Conservation (phyloP, 768 basidiomycete species). For the Terana coerulea region DNA sequence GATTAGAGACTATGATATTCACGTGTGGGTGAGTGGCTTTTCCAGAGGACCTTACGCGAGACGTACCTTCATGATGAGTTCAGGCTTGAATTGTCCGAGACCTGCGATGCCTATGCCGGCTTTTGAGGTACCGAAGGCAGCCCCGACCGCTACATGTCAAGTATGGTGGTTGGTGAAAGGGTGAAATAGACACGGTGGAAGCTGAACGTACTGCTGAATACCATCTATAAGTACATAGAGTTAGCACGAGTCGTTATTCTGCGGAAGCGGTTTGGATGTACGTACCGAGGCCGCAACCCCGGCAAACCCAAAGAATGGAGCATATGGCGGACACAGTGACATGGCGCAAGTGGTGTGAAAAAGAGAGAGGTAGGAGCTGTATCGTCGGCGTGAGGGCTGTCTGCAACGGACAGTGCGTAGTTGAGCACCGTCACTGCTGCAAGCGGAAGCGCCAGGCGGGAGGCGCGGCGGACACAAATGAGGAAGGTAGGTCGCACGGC, state of each 20-base stretch:
- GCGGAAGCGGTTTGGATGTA: slow-evolving; percentile 5
- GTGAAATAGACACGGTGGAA: neutral
- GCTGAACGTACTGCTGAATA: slow-evolving; percentile 79
- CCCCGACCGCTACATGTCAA: slow-evolving; percentile 70
- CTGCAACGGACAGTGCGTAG: neutral
- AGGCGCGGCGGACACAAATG: neutral
- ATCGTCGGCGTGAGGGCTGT: neutral
- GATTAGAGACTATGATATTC: slow-evolving; percentile 68
- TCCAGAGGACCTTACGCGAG: too few species aligned
- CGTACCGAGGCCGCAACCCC: slow-evolving; percentile 92
- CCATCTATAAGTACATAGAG: slow-evolving; percentile 60
- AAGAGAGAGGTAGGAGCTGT: neutral
- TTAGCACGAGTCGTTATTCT: neutral
- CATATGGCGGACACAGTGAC: slow-evolving; percentile 84
- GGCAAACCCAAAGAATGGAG: slow-evolving; percentile 97
- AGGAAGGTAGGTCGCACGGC: slow-evolving; percentile 3
- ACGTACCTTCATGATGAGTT: slow-evolving; percentile 95
- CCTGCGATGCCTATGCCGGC: slow-evolving; percentile 97
- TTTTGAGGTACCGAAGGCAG: slow-evolving; percentile 95
- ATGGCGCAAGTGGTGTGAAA: slow-evolving; percentile 16
- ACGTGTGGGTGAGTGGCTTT: neutral
- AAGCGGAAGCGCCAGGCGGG: neutral
- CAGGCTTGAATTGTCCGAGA: slow-evolving; percentile 88
- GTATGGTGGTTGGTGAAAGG: neutral
- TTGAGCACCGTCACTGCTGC: neutral